These are phyloP conservation scores for Calophaca sinica DNA, from an alignment of 306 rosid genomes.

Conservation along the genomic window DNA sequence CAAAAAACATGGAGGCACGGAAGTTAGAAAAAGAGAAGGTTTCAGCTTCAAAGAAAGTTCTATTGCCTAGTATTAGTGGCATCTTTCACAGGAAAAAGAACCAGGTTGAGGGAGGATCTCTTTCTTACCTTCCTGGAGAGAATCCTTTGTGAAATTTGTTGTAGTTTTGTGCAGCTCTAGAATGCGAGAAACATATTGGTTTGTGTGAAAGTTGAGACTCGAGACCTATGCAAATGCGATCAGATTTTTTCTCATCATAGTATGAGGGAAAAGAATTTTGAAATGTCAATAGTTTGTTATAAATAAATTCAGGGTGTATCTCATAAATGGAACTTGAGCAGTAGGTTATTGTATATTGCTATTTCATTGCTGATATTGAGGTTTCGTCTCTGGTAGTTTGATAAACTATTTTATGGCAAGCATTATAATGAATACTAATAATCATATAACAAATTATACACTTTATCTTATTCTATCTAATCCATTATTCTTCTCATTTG, in stretches of 20 bases:
- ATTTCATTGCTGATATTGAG: slow-evolving; percentile 30
- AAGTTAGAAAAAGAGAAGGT: slow-evolving; percentile 74
- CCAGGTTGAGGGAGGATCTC: slow-evolving; percentile 84
- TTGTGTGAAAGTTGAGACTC: slow-evolving; percentile 51
- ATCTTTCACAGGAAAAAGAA: slow-evolving; percentile 81
- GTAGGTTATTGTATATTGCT: slow-evolving; percentile 47
- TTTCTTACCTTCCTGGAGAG: slow-evolving; percentile 93
- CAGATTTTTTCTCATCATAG: slow-evolving; percentile 32
- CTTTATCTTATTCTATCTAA: not conserved
- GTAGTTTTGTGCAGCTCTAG: slow-evolving; percentile 52
- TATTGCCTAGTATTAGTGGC: slow-evolving; percentile 70
- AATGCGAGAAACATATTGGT: slow-evolving; percentile 51
- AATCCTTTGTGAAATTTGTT: slow-evolving; percentile 61
- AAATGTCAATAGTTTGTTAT: slow-evolving; percentile 48
- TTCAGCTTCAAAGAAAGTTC: slow-evolving; percentile 69
- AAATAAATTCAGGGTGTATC: slow-evolving; percentile 38
- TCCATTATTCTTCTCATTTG: not conserved
- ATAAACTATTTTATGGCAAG: too few relatives aligned
- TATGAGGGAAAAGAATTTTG: slow-evolving; percentile 32
- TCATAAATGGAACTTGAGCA: slow-evolving; percentile 56
- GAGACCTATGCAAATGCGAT: slow-evolving; percentile 25
- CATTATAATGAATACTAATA: too few relatives aligned
- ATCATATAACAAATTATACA: too few relatives aligned
- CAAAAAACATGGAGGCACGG: slow-evolving; percentile 48
- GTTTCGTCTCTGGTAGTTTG: slow-evolving; percentile 33